These are phyloP conservation scores for Rhododendron vialii DNA, from an alignment of 148 eudicot species.

Conservation along the genomic window DNA sequence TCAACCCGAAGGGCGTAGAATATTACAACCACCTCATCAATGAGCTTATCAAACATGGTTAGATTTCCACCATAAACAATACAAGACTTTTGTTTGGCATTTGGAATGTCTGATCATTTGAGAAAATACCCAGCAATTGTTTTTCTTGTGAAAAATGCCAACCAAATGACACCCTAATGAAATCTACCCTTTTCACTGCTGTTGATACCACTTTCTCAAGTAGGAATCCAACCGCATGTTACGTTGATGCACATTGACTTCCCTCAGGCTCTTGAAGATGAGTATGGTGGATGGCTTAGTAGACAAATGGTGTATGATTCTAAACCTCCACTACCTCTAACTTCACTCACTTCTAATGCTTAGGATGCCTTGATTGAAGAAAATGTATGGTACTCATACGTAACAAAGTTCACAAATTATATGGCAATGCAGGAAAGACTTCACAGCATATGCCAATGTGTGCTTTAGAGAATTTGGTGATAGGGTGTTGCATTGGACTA, in stretches of 20 bases:
- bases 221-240: conserved; percentile 74
- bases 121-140: neutral
- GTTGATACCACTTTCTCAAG: neutral
- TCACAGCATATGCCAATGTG: conserved; percentile 48
- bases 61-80: neutral
- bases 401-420: neutral
- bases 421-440: conserved; percentile 50
- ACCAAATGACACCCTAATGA: conserved; percentile 19
- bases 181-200: neutral
- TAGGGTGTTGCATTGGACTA: conserved; percentile 53
- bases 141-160: conserved; percentile 5
- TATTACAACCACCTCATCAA: conserved; percentile 58
- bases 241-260: conserved; percentile 50
- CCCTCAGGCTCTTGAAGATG: conserved; percentile 68
- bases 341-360: neutral
- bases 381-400: neutral
- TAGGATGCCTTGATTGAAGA: neutral
- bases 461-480: conserved; percentile 77
- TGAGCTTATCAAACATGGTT: conserved; percentile 52
- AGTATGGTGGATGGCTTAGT: conserved; percentile 66
- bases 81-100: neutral
- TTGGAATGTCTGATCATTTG: neutral
- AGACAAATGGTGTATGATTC: conserved; percentile 39
- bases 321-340: neutral
- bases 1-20: conserved; percentile 47